These are phyloP conservation scores for Paralagenidium karlingii DNA, from an alignment of 352 stramenopile species.

Conservation along the genomic window DNA sequence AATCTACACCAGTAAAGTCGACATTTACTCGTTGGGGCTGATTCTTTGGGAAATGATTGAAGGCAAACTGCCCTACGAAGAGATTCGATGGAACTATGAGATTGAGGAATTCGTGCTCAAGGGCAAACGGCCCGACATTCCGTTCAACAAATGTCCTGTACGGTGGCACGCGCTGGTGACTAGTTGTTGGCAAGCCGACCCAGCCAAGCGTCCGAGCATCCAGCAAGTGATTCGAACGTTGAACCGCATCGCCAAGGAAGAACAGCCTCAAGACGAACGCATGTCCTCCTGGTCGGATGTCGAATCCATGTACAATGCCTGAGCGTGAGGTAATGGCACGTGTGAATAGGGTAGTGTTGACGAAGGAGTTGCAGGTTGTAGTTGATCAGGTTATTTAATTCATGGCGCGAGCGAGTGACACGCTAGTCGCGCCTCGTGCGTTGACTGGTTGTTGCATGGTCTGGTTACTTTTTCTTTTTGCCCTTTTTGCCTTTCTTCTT, in stretches of 20 bases:
- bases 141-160: conserved; percentile 49
- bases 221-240: conserved; percentile 75
- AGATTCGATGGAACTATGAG: conserved; percentile 76
- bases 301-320: too few species aligned
- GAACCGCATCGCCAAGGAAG: conserved; percentile 66
- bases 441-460: neutral
- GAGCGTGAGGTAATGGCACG: too few species aligned
- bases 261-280: conserved; percentile 35
- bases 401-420: neutral
- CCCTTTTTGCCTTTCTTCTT: conserved; percentile 73
- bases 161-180: conserved; percentile 70
- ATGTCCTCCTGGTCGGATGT: too few species aligned
- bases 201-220: conserved; percentile 69
- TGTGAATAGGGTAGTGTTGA: too few species aligned
- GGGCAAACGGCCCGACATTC: conserved; percentile 49
- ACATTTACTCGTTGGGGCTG: conserved; percentile 82
- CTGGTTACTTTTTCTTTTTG: conserved; percentile 55
- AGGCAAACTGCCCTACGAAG: conserved; percentile 67
- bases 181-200: conserved; percentile 78
- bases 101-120: conserved; percentile 74
- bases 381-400: neutral
- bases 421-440: too few species aligned
- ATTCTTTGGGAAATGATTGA: conserved; percentile 84
- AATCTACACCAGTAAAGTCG: conserved; percentile 80
- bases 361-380: conserved; percentile 1